Conservation (phyloP, 2,329 filamentous ascomycete genomes). For the Talaromyces sp. region DNA sequence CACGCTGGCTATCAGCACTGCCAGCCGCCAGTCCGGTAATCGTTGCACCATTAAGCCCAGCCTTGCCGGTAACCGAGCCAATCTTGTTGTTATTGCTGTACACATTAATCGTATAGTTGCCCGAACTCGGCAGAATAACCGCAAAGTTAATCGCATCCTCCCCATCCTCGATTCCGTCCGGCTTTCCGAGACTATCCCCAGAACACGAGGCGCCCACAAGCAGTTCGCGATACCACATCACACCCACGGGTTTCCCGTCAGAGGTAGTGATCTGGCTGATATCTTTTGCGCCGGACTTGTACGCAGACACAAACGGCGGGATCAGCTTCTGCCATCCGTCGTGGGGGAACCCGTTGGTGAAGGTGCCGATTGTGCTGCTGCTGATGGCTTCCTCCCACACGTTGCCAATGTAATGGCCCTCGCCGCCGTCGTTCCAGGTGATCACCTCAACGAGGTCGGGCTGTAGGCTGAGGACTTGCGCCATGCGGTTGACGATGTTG, state of each 20-base stretch:
- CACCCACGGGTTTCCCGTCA: conserved; percentile 15
- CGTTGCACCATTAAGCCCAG: conserved; percentile 7
- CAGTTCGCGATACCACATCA: conserved; percentile 23
- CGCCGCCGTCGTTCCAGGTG: conserved; percentile 39
- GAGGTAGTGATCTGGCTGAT: conserved; percentile 14
- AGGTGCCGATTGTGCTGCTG: conserved; percentile 17
- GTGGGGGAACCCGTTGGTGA: conserved; percentile 29
- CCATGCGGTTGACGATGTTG: conserved; percentile 29
- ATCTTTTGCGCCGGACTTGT: conserved; percentile 25
- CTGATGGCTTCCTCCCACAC: conserved; percentile 29
- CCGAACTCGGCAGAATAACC: conserved; percentile 2
- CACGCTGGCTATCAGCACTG: conserved; percentile 6
- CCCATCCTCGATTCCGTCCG: conserved; percentile 1
- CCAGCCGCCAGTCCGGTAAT: conserved; percentile 8
- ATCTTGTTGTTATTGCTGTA: conserved; percentile 11
- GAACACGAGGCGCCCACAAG: conserved; percentile 6
- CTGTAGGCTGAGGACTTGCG: conserved; percentile 24
- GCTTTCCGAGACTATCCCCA: neutral
- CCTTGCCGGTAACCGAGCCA: neutral
- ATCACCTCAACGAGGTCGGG: conserved; percentile 36
- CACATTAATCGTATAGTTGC: conserved; percentile 7
- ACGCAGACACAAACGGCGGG: conserved; percentile 31
- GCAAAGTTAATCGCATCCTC: conserved; percentile 11
- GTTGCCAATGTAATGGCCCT: conserved; percentile 38
- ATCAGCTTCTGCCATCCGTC: conserved; percentile 31